Evolutionary conservation across 345 rosid genomes (phyloP).

Genomic region (Gossypium herbaceum): DNA sequence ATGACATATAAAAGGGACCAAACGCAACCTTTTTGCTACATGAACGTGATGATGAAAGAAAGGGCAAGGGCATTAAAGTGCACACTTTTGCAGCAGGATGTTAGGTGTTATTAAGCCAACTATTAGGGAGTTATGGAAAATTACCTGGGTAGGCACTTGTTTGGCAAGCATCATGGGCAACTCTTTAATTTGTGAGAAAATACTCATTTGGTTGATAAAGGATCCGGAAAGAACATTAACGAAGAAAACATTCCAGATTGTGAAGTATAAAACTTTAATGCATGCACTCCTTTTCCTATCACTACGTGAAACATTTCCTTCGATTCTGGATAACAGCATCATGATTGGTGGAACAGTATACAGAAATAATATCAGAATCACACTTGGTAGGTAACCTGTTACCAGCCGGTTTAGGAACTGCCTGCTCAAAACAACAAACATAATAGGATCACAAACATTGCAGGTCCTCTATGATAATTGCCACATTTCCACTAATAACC

Average conservation of each 20-base stretch:
- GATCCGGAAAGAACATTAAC: conserved; percentile 80
- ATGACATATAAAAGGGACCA: background rate
- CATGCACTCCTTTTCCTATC: conserved; percentile 82
- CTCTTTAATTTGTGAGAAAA: conserved; percentile 56
- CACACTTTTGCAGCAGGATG: background rate
- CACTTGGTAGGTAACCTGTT: conserved; percentile 97
- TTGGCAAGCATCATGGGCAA: conserved; percentile 65
- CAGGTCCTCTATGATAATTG: background rate
- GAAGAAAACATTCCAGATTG: conserved; percentile 93
- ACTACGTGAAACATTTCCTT: conserved; percentile 73
- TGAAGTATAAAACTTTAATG: conserved; percentile 72
- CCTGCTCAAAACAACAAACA: conserved; percentile 35
- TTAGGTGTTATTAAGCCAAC: background rate
- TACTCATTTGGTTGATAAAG: conserved; percentile 45
- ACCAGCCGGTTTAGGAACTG: conserved; percentile 46
- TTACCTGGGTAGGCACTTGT: conserved; percentile 78
- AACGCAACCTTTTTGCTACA: background rate
- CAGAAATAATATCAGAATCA: conserved; percentile 58
- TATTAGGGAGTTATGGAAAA: background rate
- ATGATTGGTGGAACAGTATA: conserved; percentile 83
- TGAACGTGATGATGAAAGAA: background rate
- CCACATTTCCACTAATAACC: background rate
- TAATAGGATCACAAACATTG: background rate
- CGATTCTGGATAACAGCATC: conserved; percentile 77
- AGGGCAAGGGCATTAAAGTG: background rate